These are phyloP conservation scores for Xylaria sp. DNA, from an alignment of 2,329 filamentous ascomycete species.

Conservation along the genomic window DNA sequence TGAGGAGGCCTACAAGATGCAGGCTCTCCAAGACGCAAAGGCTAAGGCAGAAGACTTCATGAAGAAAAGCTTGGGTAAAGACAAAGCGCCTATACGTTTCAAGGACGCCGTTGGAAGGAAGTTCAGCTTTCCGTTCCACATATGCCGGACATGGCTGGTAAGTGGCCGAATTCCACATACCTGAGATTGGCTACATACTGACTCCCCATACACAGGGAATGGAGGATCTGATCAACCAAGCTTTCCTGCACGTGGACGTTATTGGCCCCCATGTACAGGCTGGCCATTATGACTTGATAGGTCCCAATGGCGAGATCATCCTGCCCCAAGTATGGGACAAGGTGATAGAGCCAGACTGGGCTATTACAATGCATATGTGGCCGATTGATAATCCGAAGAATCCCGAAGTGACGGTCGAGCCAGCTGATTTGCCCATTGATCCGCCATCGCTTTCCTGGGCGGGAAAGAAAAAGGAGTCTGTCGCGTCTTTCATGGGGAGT, in stretches of 20 bases:
- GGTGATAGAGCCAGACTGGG: slow-evolving; percentile 81
- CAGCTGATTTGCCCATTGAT: neutral
- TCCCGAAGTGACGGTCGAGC: neutral
- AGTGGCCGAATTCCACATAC: slow-evolving; percentile 48
- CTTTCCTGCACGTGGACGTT: slow-evolving; percentile 81
- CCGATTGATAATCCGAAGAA: slow-evolving; percentile 56
- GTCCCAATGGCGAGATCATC: slow-evolving; percentile 83
- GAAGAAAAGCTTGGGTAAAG: slow-evolving; percentile 61
- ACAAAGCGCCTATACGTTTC: slow-evolving; percentile 83
- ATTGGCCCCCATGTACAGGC: slow-evolving; percentile 80
- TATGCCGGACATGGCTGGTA: slow-evolving; percentile 87
- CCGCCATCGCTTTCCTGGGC: neutral
- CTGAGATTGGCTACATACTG: neutral
- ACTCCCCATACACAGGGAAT: slow-evolving; percentile 68
- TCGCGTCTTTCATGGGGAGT: neutral
- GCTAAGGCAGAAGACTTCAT: slow-evolving; percentile 56
- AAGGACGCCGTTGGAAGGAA: slow-evolving; percentile 92
- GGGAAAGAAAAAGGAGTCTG: slow-evolving; percentile 13
- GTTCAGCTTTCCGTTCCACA: slow-evolving; percentile 88
- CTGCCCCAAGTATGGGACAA: slow-evolving; percentile 84
- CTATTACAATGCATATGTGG: slow-evolving; percentile 74
- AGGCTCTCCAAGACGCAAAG: slow-evolving; percentile 59
- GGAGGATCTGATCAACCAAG: slow-evolving; percentile 86
- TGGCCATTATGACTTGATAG: slow-evolving; percentile 83
- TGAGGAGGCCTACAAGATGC: slow-evolving; percentile 64